These are phyloP conservation scores for Rhodocollybia butyracea DNA, from an alignment of 768 basidiomycete genomes.

Conservation along the genomic window DNA sequence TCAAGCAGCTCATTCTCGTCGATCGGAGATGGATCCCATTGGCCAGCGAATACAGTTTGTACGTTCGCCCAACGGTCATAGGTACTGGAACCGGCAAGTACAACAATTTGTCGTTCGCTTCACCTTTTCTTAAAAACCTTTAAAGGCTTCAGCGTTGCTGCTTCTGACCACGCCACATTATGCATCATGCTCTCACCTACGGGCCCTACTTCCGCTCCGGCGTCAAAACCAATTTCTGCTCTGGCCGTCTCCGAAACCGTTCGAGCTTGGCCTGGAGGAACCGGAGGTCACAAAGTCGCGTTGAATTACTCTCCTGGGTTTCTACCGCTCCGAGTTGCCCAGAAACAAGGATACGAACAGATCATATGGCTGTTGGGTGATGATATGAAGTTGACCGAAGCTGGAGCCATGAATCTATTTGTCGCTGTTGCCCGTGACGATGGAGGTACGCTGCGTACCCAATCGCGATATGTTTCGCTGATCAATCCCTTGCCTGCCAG, in stretches of 20 bases:
- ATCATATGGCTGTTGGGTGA: constrained; percentile 76
- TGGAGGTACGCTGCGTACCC: constrained; percentile 46
- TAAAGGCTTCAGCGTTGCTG: constrained; percentile 53
- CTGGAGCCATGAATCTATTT: constrained; percentile 82
- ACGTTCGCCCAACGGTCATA: constrained; percentile 80
- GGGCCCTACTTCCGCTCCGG: constrained; percentile 72
- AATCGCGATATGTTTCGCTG: background rate
- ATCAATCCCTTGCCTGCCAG: constrained; percentile 26
- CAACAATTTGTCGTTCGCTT: background rate
- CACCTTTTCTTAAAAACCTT: background rate
- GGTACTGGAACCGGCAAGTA: constrained; percentile 41
- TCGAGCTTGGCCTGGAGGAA: constrained; percentile 57
- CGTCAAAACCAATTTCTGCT: constrained; percentile 50
- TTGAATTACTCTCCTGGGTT: constrained; percentile 63
- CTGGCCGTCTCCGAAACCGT: constrained; percentile 38
- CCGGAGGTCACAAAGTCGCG: constrained; percentile 77
- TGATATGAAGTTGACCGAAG: constrained; percentile 41
- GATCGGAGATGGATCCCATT: constrained; percentile 88
- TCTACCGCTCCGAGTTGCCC: constrained; percentile 62
- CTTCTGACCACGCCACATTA: constrained; percentile 68
- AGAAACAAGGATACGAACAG: constrained; percentile 68
- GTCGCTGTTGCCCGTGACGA: constrained; percentile 58
- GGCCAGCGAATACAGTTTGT: constrained; percentile 72
- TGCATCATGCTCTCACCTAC: constrained; percentile 72
- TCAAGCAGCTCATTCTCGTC: constrained; percentile 67